These are phyloP conservation scores for Saccharomycopsis amapae DNA, from an alignment of 805 yeast species.

Conservation along the genomic window DNA sequence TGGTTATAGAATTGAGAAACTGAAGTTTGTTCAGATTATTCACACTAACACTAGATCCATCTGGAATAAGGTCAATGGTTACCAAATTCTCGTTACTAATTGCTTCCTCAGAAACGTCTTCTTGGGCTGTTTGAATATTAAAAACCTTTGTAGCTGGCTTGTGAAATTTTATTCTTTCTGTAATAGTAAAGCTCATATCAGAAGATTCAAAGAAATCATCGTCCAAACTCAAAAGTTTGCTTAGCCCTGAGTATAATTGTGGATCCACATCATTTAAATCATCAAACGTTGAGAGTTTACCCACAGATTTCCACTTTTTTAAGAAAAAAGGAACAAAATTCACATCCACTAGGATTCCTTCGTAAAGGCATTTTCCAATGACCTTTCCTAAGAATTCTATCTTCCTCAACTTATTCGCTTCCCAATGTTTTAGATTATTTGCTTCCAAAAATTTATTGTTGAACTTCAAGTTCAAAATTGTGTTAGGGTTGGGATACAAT, in stretches of 20 bases:
- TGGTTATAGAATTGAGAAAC: conserved; percentile 71
- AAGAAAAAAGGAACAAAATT: conserved; percentile 83
- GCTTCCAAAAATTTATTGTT: conserved; percentile 29
- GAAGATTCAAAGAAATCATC: conserved; percentile 49
- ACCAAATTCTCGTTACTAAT: neutral
- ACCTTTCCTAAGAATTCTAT: conserved; percentile 69
- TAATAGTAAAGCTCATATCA: conserved; percentile 61
- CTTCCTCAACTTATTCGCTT: conserved; percentile 26
- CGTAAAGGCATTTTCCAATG: conserved; percentile 85
- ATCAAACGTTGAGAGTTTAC: conserved; percentile 56
- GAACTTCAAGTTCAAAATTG: conserved; percentile 31
- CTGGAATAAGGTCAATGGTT: conserved; percentile 51
- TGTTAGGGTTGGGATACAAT: conserved; percentile 66
- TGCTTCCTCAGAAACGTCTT: neutral
- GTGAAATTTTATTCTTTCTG: conserved; percentile 35
- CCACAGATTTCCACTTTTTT: conserved; percentile 49
- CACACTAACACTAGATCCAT: conserved; percentile 54
- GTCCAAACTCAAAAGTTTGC: conserved; percentile 49
- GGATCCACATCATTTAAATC: conserved; percentile 69
- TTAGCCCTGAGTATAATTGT: conserved; percentile 56
- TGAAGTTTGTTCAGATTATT: conserved; percentile 53
- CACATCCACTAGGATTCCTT: conserved; percentile 71
- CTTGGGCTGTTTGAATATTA: neutral
- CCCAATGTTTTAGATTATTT: conserved; percentile 23
- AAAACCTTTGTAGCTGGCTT: neutral